A percentile compares a stretch with the other conserved stretches of the same genome.
Conservation (phyloP, 805 yeast species). For the Saccharomyces kudriavzevii region DNA sequence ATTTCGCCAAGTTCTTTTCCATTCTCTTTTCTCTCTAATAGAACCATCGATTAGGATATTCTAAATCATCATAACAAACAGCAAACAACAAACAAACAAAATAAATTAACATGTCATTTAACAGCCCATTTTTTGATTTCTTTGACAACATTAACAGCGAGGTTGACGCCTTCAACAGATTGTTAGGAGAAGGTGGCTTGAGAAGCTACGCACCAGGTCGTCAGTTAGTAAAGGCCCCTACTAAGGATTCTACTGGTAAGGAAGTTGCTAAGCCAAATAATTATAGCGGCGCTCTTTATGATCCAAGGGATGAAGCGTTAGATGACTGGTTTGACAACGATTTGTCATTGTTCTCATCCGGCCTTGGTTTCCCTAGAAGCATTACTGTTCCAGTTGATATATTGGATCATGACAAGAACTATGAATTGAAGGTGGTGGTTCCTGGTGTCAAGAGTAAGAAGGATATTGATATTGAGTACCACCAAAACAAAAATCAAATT, state of each 20-base stretch:
- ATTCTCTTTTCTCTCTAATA: neutral
- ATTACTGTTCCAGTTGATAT: constrained; percentile 41
- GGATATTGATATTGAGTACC: constrained; percentile 38
- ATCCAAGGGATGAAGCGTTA: constrained; percentile 4
- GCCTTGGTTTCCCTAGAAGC: constrained; percentile 13
- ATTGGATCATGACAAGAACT: constrained; percentile 36
- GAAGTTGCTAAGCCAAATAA: constrained; percentile 6
- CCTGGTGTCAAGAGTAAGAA: constrained; percentile 42
- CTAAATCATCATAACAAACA: neutral
- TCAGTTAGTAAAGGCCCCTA: constrained; percentile 11
- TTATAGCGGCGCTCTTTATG: neutral
- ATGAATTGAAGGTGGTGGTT: constrained; percentile 37
- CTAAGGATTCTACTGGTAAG: constrained; percentile 2
- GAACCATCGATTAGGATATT: neutral
- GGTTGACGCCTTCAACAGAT: constrained; percentile 33
- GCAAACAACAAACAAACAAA: neutral
- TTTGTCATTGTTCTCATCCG: constrained; percentile 22
- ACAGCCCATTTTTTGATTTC: constrained; percentile 38
- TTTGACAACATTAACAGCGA: constrained; percentile 38
- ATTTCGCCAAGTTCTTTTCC: neutral
- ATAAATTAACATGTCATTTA: constrained; percentile 25
- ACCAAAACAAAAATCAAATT: constrained; percentile 38
- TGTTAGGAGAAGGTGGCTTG: constrained; percentile 26
- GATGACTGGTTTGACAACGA: constrained; percentile 22
- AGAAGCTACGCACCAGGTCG: constrained; percentile 17